Percentiles rank a stretch among this genome's conserved stretches.
Evolutionary conservation across 352 stramenopile species (phyloP).

Genomic region (Phytophthora sansomeana): DNA sequence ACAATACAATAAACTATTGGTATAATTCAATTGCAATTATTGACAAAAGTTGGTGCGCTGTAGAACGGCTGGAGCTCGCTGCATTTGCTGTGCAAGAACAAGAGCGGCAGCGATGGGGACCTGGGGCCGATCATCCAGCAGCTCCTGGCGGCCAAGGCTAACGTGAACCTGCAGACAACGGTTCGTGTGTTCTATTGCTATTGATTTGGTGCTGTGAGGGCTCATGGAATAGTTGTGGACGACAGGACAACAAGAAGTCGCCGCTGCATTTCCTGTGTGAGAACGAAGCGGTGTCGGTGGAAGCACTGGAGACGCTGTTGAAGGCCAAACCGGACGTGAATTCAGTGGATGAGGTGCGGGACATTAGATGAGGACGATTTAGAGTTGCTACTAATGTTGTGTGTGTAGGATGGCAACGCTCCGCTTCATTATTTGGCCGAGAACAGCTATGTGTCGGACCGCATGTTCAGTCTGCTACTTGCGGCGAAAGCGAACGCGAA

Average conservation of each 20-base stretch:
- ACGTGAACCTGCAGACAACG: slow-evolving; percentile 46
- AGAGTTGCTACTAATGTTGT: neutral
- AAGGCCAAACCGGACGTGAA: slow-evolving; percentile 50
- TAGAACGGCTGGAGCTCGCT: slow-evolving; percentile 76
- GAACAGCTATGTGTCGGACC: slow-evolving; percentile 50
- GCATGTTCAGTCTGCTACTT: slow-evolving; percentile 53
- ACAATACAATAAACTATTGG: neutral
- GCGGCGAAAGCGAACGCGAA: slow-evolving; percentile 56
- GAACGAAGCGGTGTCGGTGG: slow-evolving; percentile 59
- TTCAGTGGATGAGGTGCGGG: slow-evolving; percentile 53
- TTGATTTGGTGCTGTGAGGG: neutral
- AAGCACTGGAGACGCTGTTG: slow-evolving; percentile 51
- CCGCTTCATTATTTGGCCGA: slow-evolving; percentile 71
- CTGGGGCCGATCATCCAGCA: slow-evolving; percentile 47
- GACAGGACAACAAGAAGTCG: slow-evolving; percentile 58
- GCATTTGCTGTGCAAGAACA: slow-evolving; percentile 78
- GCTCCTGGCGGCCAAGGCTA: slow-evolving; percentile 50
- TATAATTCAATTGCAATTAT: neutral
- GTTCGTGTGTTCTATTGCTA: slow-evolving; percentile 27
- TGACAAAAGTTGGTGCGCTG: neutral
- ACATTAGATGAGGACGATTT: neutral
- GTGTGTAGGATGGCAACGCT: slow-evolving; percentile 63
- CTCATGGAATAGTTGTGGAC: neutral
- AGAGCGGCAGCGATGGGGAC: slow-evolving; percentile 42
- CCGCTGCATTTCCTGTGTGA: slow-evolving; percentile 81